Conservation (phyloP, 2,329 filamentous ascomycete species). For the Biscogniauxia sp. region DNA sequence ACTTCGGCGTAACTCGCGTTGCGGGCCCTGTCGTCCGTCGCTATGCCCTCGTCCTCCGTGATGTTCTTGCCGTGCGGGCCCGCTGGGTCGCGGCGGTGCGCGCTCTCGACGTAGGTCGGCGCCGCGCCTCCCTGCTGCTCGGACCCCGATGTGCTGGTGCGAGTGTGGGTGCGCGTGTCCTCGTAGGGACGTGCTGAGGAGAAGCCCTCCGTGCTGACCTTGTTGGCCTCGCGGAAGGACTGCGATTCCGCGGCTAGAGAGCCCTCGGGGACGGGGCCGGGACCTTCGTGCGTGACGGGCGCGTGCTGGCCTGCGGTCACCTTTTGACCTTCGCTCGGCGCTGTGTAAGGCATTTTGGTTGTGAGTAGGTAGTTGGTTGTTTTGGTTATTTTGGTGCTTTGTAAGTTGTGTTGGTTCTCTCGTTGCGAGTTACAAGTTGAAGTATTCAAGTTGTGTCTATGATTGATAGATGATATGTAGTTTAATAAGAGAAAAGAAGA, state of each 20-base stretch:
- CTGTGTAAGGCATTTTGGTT: slow-evolving; percentile 24
- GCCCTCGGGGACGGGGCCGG: slow-evolving; percentile 63
- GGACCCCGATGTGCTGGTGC: slow-evolving; percentile 42
- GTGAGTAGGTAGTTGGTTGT: not conserved
- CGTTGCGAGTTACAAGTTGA: too few relatives aligned
- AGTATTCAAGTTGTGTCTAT: too few relatives aligned
- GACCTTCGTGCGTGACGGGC: slow-evolving; percentile 54
- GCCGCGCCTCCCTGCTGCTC: slow-evolving; percentile 27
- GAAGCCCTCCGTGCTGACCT: slow-evolving; percentile 38
- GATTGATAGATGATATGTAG: too few relatives aligned
- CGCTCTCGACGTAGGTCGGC: slow-evolving; percentile 38
- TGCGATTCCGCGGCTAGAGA: slow-evolving; percentile 74
- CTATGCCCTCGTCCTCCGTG: slow-evolving; percentile 36
- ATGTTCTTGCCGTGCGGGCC: slow-evolving; percentile 46
- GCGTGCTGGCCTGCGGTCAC: slow-evolving; percentile 47
- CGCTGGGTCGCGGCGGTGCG: slow-evolving; percentile 29
- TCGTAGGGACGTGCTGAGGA: not conserved
- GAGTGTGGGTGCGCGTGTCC: slow-evolving; percentile 40
- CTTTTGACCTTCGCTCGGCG: slow-evolving; percentile 36
- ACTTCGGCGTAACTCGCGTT: slow-evolving; percentile 42
- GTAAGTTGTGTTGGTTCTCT: too few relatives aligned
- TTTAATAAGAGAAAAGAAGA: too few relatives aligned
- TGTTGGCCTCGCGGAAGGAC: slow-evolving; percentile 50
- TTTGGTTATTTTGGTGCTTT: too few relatives aligned
- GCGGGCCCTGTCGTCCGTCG: slow-evolving; percentile 36